A percentile compares a stretch with the other conserved stretches of the same genome.
Evolutionary conservation across 129 eudicot species (phyloP).

Genomic region (Arctium minus): DNA sequence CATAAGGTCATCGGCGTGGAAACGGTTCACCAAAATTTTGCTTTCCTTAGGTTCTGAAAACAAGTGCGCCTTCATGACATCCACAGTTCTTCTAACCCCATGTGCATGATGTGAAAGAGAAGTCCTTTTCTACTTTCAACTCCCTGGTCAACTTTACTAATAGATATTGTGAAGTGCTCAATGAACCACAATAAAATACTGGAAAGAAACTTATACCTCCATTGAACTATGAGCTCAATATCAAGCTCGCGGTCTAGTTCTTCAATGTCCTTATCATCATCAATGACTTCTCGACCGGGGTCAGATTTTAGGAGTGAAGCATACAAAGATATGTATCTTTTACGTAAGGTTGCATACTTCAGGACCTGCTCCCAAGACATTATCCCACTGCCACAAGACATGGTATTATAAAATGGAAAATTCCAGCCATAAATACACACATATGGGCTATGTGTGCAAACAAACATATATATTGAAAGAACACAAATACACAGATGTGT

Average conservation of each 20-base stretch:
- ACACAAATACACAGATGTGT: not conserved
- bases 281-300: constrained; percentile 49
- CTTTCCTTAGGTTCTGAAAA: not conserved
- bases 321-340: constrained; percentile 81
- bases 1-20: not conserved
- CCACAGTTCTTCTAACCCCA: not conserved
- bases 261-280: constrained; percentile 78
- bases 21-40: not conserved
- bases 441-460: not conserved
- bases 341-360: constrained; percentile 84
- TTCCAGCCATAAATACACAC: not conserved
- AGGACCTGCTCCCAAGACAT: constrained; percentile 94
- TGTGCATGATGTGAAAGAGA: not conserved
- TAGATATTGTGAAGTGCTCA: not conserved
- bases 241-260: constrained; percentile 93
- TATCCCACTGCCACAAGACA: constrained; percentile 63
- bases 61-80: not conserved
- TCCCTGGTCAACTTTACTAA: constrained; percentile 1
- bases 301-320: constrained; percentile 85
- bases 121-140: constrained; percentile 4
- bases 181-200: not conserved
- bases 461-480: not conserved
- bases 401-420: constrained; percentile 17
- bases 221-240: constrained; percentile 85
- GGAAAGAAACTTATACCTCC: constrained; percentile 59